Base-by-base conservation (phyloP, 768 basidiomycete species). In the Fistulinella prunicolor region DNA sequence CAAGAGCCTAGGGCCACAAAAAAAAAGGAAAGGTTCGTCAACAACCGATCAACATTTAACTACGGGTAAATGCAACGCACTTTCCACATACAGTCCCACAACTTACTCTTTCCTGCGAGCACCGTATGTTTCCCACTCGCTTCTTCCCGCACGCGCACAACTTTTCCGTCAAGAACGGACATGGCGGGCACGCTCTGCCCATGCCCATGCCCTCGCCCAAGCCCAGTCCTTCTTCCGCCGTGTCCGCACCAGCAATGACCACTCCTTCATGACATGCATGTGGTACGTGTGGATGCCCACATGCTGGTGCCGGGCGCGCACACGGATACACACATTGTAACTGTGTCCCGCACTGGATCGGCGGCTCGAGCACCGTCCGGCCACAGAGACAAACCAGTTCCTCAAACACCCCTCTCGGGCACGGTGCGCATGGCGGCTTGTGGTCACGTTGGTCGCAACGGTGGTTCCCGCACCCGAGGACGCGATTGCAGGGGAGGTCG, bases 131-230 rank as follows among this genome's bases (percentile, higher is more conserved):
- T 38, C 74, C 77, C 4, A 98, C 75, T 30, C 69, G 69, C 61
- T 83, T 86, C 76, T 94, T 93, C 21, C 92, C 90, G 62, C 96
- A 99, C 0, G 89, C 90, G 64, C 96, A 99, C 7, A 62, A 57
- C 64, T 93, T 94, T 22, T 71, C 74, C 0, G 87, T 84, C 37
- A 99, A 71, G 64, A 82, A 85, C 2, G 86, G 82, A 58, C 96
- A 99, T 0, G 93, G 89, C 1, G 95, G 95, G 64, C 96, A 99
- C 4, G 52, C 13, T 0, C 48, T 21, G 13, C n/a, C 6, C 23
- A 29, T 28, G 2, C n/a, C 32, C 29, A 17, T 22, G 0, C 9
- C 21, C 9, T 39, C 45, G 0, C 19, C 44, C 28, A 41, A 9
- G 12, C 60, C 49, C 4, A 62, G 24, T 3, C 60, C 63, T 3